These are phyloP conservation scores for Talaromyces ruber DNA, from an alignment of 495 filamentous ascomycete species.

Conservation along the genomic window DNA sequence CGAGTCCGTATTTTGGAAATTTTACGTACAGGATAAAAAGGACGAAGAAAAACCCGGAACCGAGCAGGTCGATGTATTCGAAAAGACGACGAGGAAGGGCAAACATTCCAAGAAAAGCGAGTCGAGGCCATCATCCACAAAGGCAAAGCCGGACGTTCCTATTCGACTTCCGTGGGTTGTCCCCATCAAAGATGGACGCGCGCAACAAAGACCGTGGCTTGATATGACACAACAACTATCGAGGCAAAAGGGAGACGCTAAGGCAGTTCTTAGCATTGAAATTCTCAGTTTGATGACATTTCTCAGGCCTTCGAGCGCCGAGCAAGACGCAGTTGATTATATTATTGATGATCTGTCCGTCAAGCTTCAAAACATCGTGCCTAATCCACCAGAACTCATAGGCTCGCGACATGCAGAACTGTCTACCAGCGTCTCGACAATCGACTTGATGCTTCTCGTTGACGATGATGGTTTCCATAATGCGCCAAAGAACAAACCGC, in stretches of 20 bases:
- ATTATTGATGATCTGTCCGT: slow-evolving; percentile 19
- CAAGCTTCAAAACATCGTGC: slow-evolving; percentile 12
- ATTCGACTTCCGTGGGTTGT: slow-evolving; percentile 11
- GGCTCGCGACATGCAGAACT: slow-evolving; percentile 50
- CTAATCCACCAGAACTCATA: slow-evolving; percentile 29
- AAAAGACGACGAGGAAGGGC: slow-evolving; percentile 4
- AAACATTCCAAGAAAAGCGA: not conserved
- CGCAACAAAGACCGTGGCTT: slow-evolving; percentile 24
- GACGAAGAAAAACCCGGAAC: not conserved
- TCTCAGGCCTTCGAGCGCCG: slow-evolving; percentile 24
- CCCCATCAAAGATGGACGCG: slow-evolving; percentile 6
- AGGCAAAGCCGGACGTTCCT: not conserved
- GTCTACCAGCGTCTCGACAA: slow-evolving; percentile 38
- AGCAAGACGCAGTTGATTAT: slow-evolving; percentile 19
- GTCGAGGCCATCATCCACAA: not conserved
- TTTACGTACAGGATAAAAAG: not conserved
- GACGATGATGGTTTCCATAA: slow-evolving; percentile 13
- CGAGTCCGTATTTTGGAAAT: slow-evolving; percentile 32
- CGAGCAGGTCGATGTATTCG: not conserved
- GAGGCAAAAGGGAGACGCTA: slow-evolving; percentile 5
- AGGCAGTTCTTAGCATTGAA: slow-evolving; percentile 30
- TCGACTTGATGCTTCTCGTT: slow-evolving; percentile 35
- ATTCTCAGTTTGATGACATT: slow-evolving; percentile 38
- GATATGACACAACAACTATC: slow-evolving; percentile 6
- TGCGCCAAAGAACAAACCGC: slow-evolving; percentile 19